Base-by-base conservation (phyloP, 768 basidiomycete species). In the Lactarius quietus region DNA sequence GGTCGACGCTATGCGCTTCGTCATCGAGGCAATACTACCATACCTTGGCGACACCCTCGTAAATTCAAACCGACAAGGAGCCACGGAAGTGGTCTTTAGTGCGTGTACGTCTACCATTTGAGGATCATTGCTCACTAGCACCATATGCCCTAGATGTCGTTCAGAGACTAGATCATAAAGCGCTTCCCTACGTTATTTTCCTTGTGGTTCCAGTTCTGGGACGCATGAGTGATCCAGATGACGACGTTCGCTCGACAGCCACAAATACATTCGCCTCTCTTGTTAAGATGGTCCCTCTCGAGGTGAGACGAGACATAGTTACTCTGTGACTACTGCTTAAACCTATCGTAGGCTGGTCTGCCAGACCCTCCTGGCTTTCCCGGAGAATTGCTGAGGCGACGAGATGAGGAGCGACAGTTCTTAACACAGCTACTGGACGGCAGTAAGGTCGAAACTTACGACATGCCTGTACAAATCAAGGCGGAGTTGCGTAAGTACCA, bases 221-320 rank as follows among this genome's bases (percentile, higher is more conserved):
- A 9, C 84, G 97, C 39, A 99, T 98, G 97, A 98, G 94, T 71
- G 97, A 99, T 74, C 73, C 86, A 6, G 88, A 98, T 71, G 93
- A 95, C 66, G 90, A 92, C 65, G 90, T 97, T 48, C 89, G 97
- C 31, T 86, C 96, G 33, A 86, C 93, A 2, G 89, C 97, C 3
- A 98, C 97, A n/a, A 95, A 94, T 73, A 95, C 95, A 0, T 99
- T 99, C 72, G 97, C 97, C 0, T 91, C 93, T 0, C 78, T 99
- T 20, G 93, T 99, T 67, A 98, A 98, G 80, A 96, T 99, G 90
- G 93, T 98, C 15, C 97, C 97, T 6, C 81, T 99, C 0, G 97
- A 98, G 84, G 95, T 94, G 67, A 66, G 81, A 70, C 26, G 6
- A 41, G 29, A 20, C 48, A 52, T 33, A 57, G 33, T 53, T 31